These are phyloP conservation scores for Nepenthes alata DNA, from an alignment of 179 eudicot genomes.

Conservation along the genomic window DNA sequence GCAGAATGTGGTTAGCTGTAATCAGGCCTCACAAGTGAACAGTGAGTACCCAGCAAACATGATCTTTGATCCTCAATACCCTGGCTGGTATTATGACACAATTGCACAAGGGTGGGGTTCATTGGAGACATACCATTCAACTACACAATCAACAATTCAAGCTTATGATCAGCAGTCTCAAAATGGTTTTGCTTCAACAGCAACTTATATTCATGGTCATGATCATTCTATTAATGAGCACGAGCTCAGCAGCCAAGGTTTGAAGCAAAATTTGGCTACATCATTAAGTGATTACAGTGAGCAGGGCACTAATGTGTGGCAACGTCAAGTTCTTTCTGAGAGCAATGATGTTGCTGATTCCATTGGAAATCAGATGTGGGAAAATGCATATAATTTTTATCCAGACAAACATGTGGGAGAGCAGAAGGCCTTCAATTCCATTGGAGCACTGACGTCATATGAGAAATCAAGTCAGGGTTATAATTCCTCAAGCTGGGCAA, in stretches of 20 bases:
- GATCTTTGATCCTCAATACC: slow-evolving; percentile 86
- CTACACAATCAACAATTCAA: slow-evolving; percentile 29
- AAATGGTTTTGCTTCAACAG: slow-evolving; percentile 23
- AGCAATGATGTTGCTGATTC: slow-evolving; percentile 15
- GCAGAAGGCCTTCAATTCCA: slow-evolving; percentile 21
- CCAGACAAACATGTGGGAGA: slow-evolving; percentile 24
- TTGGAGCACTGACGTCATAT: slow-evolving; percentile 24
- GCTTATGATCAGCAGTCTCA: slow-evolving; percentile 24
- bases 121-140: slow-evolving; percentile 39
- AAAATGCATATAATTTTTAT: slow-evolving; percentile 15
- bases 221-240: slow-evolving; percentile 16
- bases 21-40: slow-evolving; percentile 29
- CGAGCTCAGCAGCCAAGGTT: slow-evolving; percentile 16
- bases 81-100: slow-evolving; percentile 93
- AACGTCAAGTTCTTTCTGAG: slow-evolving; percentile 26
- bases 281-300: slow-evolving; percentile 28
- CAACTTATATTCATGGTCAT: slow-evolving; percentile 19
- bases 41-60: slow-evolving; percentile 64
- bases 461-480: slow-evolving; percentile 22
- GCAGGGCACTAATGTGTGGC: slow-evolving; percentile 29
- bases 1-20: slow-evolving; percentile 14
- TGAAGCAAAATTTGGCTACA: slow-evolving; percentile 25
- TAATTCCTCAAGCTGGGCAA: slow-evolving; percentile 19
- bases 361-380: slow-evolving; percentile 21
- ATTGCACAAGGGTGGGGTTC: slow-evolving; percentile 54